Evolutionary conservation across 805 yeast genomes (phyloP), one percentile per base, ranked within the genome.

Genomic region (Candida bentonensis): DNA sequence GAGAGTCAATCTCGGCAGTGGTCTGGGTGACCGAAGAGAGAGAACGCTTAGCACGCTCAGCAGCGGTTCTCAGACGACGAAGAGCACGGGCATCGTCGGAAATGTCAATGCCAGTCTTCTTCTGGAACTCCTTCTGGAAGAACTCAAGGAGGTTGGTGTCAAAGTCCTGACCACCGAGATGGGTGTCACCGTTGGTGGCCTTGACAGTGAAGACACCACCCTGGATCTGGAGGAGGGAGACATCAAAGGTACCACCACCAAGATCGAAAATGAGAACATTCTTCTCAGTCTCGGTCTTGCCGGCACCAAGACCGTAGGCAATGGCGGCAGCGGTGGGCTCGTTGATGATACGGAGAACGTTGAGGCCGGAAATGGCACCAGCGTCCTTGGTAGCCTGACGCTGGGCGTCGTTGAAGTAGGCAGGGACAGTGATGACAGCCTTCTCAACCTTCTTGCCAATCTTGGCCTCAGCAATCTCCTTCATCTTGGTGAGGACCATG

Each of bases 111-210:
- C 88, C 88, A 64, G 88, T 76, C 82, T 89, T 88, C 79, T 87
- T 84, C 78, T 81, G 78, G 86, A 89, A 89, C 65, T 88, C 96
- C 60, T 78, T 76, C 72, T 80, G 78, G 79, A 89, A 89, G 76
- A 78, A 85, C 70, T 79, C 89, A 57, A 88, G 82, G 66, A 89
- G 76, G 81, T 88, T 84, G 76, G 87, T 82, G 73, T 88, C 97
- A 70, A 88, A 88, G 73, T 88, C 97, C 77, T 88, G 95, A 78
- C 97, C 97, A 79, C 97, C 97, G 73, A 88, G 81, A 73, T 88
- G 97, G 59, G 97, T 88, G 74, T 88, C 96, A 85, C 97, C 97
- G 61, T 96, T 95, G 56, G 96, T 86, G 58, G 95, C 94, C 76
- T 86, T 86, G 61, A 86, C 96, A 64, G 87, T 87, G 74, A 86